Percentiles rank a stretch among this genome's conserved stretches.
These are phyloP conservation scores for Teratosphaeria zuluensis DNA, from an alignment of 2,329 filamentous ascomycete genomes.

Conservation along the genomic window DNA sequence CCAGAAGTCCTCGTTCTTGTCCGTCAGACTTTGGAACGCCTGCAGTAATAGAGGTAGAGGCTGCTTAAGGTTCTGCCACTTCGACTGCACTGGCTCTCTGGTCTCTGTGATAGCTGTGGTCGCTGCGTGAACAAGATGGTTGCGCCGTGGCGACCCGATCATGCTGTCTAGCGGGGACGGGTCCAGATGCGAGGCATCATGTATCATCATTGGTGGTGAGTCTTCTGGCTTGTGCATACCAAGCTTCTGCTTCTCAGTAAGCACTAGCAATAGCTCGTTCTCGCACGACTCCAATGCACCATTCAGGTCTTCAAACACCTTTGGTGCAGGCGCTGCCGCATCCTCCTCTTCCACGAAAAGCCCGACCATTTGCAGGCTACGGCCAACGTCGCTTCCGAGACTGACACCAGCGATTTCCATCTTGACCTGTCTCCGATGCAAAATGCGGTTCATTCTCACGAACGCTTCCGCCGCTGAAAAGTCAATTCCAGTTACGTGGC, in stretches of 20 bases:
- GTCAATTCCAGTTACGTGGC: constrained; percentile 83
- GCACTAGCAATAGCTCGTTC: constrained; percentile 67
- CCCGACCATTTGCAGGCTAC: constrained; percentile 72
- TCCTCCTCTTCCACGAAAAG: constrained; percentile 68
- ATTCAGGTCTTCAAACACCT: constrained; percentile 81
- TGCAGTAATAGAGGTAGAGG: constrained; percentile 86
- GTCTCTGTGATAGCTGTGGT: constrained; percentile 59
- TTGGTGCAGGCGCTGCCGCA: constrained; percentile 35
- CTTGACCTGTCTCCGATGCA: constrained; percentile 66
- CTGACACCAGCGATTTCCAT: constrained; percentile 78
- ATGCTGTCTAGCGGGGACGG: constrained; percentile 16
- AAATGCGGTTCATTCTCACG: constrained; percentile 76
- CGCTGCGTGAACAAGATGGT: constrained; percentile 69
- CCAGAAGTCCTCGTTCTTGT: constrained; percentile 92
- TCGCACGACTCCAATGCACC: constrained; percentile 90
- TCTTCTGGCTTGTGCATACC: constrained; percentile 36
- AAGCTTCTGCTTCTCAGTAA: constrained; percentile 25
- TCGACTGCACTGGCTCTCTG: constrained; percentile 41
- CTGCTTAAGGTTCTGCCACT: constrained; percentile 81
- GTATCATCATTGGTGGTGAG: constrained; percentile 31
- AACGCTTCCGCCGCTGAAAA: constrained; percentile 96
- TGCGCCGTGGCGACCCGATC: constrained; percentile 67
- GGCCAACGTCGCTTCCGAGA: constrained; percentile 63
- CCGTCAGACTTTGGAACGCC: constrained; percentile 82
- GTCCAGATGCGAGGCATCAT: neutral